Percentiles rank a stretch among this genome's conserved stretches.
phyloP scores from a whole-genome alignment of 2,329 filamentous ascomycete genomes.

The Pochonia chlamydosporia region DNA sequence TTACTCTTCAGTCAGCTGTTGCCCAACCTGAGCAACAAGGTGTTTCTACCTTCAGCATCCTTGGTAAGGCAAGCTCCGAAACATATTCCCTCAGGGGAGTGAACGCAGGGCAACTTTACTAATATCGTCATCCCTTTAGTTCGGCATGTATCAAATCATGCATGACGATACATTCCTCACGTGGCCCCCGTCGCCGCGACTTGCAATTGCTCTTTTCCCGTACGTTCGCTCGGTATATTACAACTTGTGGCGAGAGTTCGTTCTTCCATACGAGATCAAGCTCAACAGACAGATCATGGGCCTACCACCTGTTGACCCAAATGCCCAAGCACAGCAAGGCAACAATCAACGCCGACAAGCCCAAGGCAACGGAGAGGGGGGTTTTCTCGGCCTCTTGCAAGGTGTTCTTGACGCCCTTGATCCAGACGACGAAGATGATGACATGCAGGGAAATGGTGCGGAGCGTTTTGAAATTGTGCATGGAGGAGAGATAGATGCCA shows the following conservation, averaged over 20 bases:
- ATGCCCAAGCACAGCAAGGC: conserved; percentile 14
- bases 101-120: conserved; percentile 5
- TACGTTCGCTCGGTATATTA: conserved; percentile 39
- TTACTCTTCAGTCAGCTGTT: conserved; percentile 39
- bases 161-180: conserved; percentile 37
- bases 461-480: conserved; percentile 10
- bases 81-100: too few relatives aligned
- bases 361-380: conserved; percentile 21
- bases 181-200: conserved; percentile 50
- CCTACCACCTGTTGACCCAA: conserved; percentile 22
- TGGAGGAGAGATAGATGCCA: conserved; percentile 11
- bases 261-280: conserved; percentile 39
- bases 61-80: conserved; percentile 30
- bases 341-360: conserved; percentile 13
- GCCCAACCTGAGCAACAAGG: conserved; percentile 34
- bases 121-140: conserved; percentile 29
- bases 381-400: conserved; percentile 29
- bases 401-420: conserved; percentile 30
- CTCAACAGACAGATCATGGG: conserved; percentile 43
- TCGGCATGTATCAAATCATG: conserved; percentile 38
- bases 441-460: conserved; percentile 8
- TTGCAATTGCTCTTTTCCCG: conserved; percentile 45
- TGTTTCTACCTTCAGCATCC: conserved; percentile 36
- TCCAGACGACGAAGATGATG: conserved; percentile 20
- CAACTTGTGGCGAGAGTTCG: conserved; percentile 39